Evolutionary conservation across 805 yeast genomes (phyloP), one percentile per base, ranked within the genome.

Genomic region (Myxozyma neglecta): DNA sequence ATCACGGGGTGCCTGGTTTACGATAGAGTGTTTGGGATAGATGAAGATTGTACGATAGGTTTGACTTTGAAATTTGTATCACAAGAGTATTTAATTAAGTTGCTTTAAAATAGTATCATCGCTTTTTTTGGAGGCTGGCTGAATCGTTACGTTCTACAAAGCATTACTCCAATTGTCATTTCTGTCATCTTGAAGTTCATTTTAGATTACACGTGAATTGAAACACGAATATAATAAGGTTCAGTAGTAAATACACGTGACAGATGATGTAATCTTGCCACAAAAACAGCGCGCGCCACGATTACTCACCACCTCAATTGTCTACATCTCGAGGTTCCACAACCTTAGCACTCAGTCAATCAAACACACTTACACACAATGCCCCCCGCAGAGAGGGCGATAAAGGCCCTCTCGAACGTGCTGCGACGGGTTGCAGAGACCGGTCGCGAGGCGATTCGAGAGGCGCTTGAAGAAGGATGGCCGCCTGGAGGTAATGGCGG

Each of bases 401-500:
- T 48, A 47, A 61, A 56, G 58, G 57, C 63, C 35, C 36, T 63
- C 9, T 57, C 64, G 42, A 50, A 56, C 29, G 51, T 44, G 50
- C 60, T 56, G 52, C 60, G 60, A 18, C 60, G 60, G 16, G 67
- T 57, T n/a, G 47, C 56, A 8, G 57, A 60, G 43, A 29, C 64
- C 2, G 57, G 61, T 14, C 59, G 63, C 20, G 53, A 49, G 43
- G 55, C 55, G 36, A 55, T 63, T 43, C 60, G 67, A 16, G 67
- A 63, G 29, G 63, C 63, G 24, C 47, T 62, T 40, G 66, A 62
- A 47, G 66, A 62, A 36, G 59, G 48, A 37, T 53, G 53, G 49
- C 57, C 57, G 18, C 57, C 60, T 11, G 58, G 44, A 29, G 14
- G 32, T 14, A 49, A 48, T 14, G 51, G 56, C 52, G 48, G 45